These are phyloP conservation scores for Myxozyma sirexii DNA, from an alignment of 805 yeast species.

Conservation along the genomic window DNA sequence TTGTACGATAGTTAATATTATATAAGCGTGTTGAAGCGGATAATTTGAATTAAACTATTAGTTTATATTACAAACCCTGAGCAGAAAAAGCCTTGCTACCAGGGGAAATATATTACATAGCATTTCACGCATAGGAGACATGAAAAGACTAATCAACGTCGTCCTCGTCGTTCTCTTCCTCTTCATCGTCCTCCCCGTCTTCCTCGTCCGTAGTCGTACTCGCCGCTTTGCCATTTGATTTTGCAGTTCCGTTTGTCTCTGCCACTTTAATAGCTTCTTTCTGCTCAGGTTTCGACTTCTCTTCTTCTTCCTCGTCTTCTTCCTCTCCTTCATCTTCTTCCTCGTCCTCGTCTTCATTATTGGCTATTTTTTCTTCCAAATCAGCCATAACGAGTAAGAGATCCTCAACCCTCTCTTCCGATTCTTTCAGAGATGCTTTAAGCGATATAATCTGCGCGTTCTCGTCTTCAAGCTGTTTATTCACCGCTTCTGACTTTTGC, in stretches of 20 bases:
- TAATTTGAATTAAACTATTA: too few species aligned
- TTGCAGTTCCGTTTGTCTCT: not conserved
- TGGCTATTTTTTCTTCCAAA: constrained; percentile 65
- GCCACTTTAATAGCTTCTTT: not conserved
- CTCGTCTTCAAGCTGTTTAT: constrained; percentile 50
- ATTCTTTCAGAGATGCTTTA: constrained; percentile 13
- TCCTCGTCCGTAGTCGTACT: not conserved
- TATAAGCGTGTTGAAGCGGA: not conserved
- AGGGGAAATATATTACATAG: not conserved
- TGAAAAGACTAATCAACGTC: constrained; percentile 5
- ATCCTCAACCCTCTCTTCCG: constrained; percentile 61
- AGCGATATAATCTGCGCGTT: constrained; percentile 27
- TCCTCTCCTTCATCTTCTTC: constrained; percentile 46
- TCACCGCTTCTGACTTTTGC: constrained; percentile 38
- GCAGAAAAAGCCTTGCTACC: not conserved
- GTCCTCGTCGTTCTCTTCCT: not conserved
- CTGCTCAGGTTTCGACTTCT: not conserved
- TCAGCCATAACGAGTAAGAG: constrained; percentile 75
- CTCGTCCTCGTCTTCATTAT: constrained; percentile 67
- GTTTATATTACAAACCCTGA: too few species aligned
- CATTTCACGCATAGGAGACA: not conserved
- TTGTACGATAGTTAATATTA: not conserved
- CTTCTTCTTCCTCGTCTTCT: constrained; percentile 16
- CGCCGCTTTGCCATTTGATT: constrained; percentile 1
- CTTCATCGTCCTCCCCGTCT: not conserved